A percentile compares a stretch with the other conserved stretches of the same genome.
phyloP scores from a whole-genome alignment of 768 basidiomycete genomes.

The Kwoniella dejecticola region DNA sequence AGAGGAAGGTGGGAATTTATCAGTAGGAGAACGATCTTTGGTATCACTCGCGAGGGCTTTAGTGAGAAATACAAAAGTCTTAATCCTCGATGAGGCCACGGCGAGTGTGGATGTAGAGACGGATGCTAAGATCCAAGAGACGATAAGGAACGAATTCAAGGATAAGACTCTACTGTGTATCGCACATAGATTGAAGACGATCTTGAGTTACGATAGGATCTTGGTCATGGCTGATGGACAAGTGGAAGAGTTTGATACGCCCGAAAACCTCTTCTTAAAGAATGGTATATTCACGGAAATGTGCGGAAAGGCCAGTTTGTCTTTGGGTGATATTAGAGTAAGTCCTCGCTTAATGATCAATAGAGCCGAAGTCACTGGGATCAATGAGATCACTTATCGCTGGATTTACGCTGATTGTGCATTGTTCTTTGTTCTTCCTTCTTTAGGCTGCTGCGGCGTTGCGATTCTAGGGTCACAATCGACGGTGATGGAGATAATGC shows the following conservation, averaged over 20 bases:
- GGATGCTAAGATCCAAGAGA: slow-evolving; percentile 86
- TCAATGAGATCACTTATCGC: too few relatives aligned
- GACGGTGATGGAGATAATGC: too few relatives aligned
- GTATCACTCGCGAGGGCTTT: slow-evolving; percentile 86
- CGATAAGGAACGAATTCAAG: slow-evolving; percentile 80
- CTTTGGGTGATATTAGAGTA: slow-evolving; percentile 66
- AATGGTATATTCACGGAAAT: slow-evolving; percentile 79
- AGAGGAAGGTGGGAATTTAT: slow-evolving; percentile 81
- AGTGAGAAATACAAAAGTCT: slow-evolving; percentile 70
- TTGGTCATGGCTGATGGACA: slow-evolving; percentile 76
- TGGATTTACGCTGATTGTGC: not conserved
- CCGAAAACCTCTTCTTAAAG: slow-evolving; percentile 65
- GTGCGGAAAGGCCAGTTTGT: slow-evolving; percentile 80
- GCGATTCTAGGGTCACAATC: slow-evolving; percentile 29
- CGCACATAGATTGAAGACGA: slow-evolving; percentile 82
- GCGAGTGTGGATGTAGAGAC: slow-evolving; percentile 89
- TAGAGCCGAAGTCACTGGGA: too few relatives aligned
- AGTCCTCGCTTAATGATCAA: not conserved
- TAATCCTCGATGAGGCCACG: slow-evolving; percentile 83
- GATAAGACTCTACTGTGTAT: slow-evolving; percentile 85
- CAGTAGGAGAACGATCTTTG: slow-evolving; percentile 73
- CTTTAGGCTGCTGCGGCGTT: slow-evolving; percentile 26
- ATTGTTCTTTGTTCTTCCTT: not conserved
- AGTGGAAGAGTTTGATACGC: slow-evolving; percentile 83
- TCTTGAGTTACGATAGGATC: slow-evolving; percentile 83